phyloP scores from a whole-genome alignment of 768 basidiomycete species.

The Russula earlei region DNA sequence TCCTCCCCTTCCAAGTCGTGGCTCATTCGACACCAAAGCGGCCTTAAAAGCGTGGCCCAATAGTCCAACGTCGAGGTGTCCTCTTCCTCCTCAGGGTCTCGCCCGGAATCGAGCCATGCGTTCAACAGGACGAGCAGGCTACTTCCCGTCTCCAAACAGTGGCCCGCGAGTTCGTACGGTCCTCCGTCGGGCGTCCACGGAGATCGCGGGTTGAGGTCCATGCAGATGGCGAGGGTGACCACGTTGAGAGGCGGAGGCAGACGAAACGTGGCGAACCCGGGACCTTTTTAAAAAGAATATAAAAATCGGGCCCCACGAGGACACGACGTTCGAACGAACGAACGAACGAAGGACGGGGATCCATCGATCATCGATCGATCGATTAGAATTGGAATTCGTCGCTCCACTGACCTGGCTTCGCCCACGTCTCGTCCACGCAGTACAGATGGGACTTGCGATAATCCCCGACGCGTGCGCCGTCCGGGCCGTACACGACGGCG shows the following conservation, averaged over 20 bases:
- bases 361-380: no score
- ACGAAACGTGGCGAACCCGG: constrained; percentile 56
- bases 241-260: constrained; percentile 51
- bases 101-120: constrained; percentile 59
- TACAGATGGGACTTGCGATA: constrained; percentile 83
- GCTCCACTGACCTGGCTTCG: constrained; percentile 51
- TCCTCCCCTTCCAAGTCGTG: constrained; percentile 9
- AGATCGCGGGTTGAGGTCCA: constrained; percentile 55
- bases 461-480: constrained; percentile 51
- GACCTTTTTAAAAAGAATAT: constrained; percentile 34
- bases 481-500: constrained; percentile 56
- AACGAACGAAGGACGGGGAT: no score
- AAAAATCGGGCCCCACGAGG: no score
- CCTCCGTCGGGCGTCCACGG: constrained; percentile 39
- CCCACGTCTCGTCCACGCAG: constrained; percentile 73
- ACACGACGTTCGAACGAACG: no score
- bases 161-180: constrained; percentile 74
- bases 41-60: constrained; percentile 59
- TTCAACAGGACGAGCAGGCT: constrained; percentile 63
- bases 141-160: constrained; percentile 43
- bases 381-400: no score
- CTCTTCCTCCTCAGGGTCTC: constrained; percentile 30
- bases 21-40: constrained; percentile 41
- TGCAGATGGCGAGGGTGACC: constrained; percentile 75
- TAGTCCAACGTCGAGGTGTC: constrained; percentile 61